These are phyloP conservation scores for Lachnellula arida DNA, from an alignment of 2,329 filamentous ascomycete genomes.

Conservation along the genomic window DNA sequence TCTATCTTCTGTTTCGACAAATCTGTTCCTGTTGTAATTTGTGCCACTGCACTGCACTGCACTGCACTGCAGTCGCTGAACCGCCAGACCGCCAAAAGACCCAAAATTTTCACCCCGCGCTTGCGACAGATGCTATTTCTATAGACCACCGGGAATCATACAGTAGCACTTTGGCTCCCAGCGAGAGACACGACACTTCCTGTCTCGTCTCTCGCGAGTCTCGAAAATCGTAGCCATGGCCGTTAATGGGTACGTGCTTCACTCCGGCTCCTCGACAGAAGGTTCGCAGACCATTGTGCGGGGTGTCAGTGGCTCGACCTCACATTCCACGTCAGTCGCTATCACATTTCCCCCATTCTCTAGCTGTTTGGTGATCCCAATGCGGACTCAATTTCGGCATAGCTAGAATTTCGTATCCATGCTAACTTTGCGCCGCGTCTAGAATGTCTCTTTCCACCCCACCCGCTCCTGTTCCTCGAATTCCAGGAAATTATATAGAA, in stretches of 20 bases:
- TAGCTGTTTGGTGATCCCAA: not conserved
- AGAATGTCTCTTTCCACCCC: slow-evolving; percentile 19
- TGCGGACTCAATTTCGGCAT: not conserved
- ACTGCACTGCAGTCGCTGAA: not conserved
- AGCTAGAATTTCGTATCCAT: not conserved
- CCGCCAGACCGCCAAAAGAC: not conserved
- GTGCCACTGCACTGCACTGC: not conserved
- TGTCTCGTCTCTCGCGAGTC: slow-evolving; percentile 5
- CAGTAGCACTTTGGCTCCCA: not conserved
- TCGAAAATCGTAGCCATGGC: slow-evolving; percentile 30
- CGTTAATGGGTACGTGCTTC: slow-evolving; percentile 28
- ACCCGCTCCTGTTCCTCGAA: slow-evolving; percentile 8
- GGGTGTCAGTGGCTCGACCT: not conserved
- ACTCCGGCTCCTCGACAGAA: slow-evolving; percentile 1
- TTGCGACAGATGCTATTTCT: not conserved
- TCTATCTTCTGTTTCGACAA: not conserved
- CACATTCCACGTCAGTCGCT: slow-evolving; percentile 1
- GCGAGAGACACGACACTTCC: not conserved
- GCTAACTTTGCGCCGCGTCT: slow-evolving; percentile 15
- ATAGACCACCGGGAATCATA: not conserved
- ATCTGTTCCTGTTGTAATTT: not conserved
- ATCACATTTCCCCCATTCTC: slow-evolving; percentile 1
- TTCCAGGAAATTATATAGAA: slow-evolving; percentile 45
- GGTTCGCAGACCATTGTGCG: not conserved
- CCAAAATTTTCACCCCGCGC: not conserved